These are phyloP conservation scores for Boletus fagicola DNA, from an alignment of 768 basidiomycete species.

Conservation along the genomic window DNA sequence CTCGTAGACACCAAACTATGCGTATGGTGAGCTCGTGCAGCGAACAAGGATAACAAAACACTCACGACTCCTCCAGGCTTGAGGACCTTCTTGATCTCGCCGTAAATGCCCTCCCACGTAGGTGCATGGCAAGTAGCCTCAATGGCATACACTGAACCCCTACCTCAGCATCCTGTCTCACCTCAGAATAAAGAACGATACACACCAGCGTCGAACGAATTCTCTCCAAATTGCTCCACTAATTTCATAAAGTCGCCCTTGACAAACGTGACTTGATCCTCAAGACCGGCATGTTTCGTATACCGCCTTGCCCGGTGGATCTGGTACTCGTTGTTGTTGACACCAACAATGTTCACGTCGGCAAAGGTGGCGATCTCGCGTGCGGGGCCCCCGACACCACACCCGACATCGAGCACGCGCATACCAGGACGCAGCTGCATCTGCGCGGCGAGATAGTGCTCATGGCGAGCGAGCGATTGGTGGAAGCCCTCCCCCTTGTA, in stretches of 20 bases:
- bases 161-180: slow-evolving; percentile 1
- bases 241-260: slow-evolving; percentile 98
- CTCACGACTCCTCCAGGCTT: slow-evolving; percentile 94
- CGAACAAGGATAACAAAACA: slow-evolving; percentile 15
- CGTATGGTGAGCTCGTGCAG: slow-evolving; percentile 1
- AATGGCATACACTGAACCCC: slow-evolving; percentile 79
- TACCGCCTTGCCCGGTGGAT: slow-evolving; percentile 82
- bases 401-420: slow-evolving; percentile 97
- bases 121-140: slow-evolving; percentile 98
- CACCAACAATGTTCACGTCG: slow-evolving; percentile 77
- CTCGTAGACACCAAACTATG: no score
- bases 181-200: slow-evolving; percentile 3
- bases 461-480: slow-evolving; percentile 80
- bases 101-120: slow-evolving; percentile 92
- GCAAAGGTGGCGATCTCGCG: slow-evolving; percentile 92
- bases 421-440: slow-evolving; percentile 86
- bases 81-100: slow-evolving; percentile 87
- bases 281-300: slow-evolving; percentile 71
- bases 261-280: slow-evolving; percentile 75
- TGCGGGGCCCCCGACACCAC: slow-evolving; percentile 97
- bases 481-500: slow-evolving; percentile 84
- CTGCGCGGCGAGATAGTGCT: slow-evolving; percentile 92
- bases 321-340: slow-evolving; percentile 98
- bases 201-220: slow-evolving; percentile 90
- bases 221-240: slow-evolving; percentile 85